Evolutionary conservation across 2,329 filamentous ascomycete species (phyloP).

Genomic region (Juglanconis oblonga): DNA sequence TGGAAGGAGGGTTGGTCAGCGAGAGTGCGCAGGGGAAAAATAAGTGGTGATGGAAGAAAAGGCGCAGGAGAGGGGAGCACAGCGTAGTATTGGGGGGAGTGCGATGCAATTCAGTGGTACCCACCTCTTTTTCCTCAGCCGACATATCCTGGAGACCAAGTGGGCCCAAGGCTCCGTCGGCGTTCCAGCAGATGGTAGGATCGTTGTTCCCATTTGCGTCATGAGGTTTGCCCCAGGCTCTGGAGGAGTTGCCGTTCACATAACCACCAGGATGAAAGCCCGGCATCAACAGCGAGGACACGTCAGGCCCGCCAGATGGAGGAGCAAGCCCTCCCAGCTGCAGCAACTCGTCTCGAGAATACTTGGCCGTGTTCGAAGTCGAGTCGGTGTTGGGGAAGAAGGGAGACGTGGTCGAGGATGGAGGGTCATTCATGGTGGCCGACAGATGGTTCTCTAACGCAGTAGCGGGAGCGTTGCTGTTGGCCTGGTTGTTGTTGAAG

Average conservation of each 20-base stretch:
- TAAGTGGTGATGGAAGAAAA: constrained; percentile 1
- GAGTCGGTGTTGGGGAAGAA: constrained; percentile 24
- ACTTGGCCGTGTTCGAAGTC: constrained; percentile 48
- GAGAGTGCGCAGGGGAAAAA: constrained; percentile 18
- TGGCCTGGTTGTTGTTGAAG: constrained; percentile 29
- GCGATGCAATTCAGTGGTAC: constrained; percentile 22
- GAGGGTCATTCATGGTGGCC: constrained; percentile 9
- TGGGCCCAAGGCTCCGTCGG: constrained; percentile 65
- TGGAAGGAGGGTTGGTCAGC: constrained; percentile 19
- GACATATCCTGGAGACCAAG: constrained; percentile 71
- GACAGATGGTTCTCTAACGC: constrained; percentile 20
- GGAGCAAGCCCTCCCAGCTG: constrained; percentile 63
- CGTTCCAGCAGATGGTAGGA: constrained; percentile 91
- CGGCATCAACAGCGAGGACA: constrained; percentile 67
- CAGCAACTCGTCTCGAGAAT: constrained; percentile 76
- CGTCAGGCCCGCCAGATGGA: constrained; percentile 44
- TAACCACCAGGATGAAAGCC: constrained; percentile 73
- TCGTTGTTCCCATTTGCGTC: constrained; percentile 74
- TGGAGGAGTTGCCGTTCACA: constrained; percentile 59
- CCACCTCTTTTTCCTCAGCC: constrained; percentile 57
- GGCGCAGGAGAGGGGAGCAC: constrained; percentile 6
- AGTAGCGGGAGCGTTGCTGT: constrained; percentile 1
- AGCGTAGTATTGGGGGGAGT: background rate
- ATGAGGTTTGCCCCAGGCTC: constrained; percentile 74
- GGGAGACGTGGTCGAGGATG: constrained; percentile 1